Evolutionary conservation across 176 grass and related monocot species (phyloP).

Genomic region (maize (Zea mays)): Zm-B73-REFERENCE-NAM-5.0 NC_050102.1:94725501-94726000

Average conservation of each 20-base stretch:
- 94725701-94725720: too few species aligned
- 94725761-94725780: conserved; percentile 33
- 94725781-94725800: conserved; percentile 36
- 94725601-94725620: too few species aligned
- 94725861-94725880: not conserved
- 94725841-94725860: conserved; percentile 38
- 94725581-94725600: too few species aligned
- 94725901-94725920: not conserved
- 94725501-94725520: too few species aligned
- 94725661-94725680: too few species aligned
- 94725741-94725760: not conserved
- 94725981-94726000: not conserved
- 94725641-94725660: too few species aligned
- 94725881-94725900: not conserved
- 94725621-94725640: too few species aligned
- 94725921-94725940: not conserved
- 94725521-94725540: too few species aligned
- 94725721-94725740: conserved; percentile 2
- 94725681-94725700: too few species aligned
- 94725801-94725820: conserved; percentile 26
- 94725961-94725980: not conserved
- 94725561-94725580: too few species aligned
- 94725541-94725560: too few species aligned
- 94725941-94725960: too few species aligned
- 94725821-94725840: conserved; percentile 34